Percentiles rank a stretch among this genome's conserved stretches.
Conservation (phyloP, 805 yeast species). For the Candida loeiensis region DNA sequence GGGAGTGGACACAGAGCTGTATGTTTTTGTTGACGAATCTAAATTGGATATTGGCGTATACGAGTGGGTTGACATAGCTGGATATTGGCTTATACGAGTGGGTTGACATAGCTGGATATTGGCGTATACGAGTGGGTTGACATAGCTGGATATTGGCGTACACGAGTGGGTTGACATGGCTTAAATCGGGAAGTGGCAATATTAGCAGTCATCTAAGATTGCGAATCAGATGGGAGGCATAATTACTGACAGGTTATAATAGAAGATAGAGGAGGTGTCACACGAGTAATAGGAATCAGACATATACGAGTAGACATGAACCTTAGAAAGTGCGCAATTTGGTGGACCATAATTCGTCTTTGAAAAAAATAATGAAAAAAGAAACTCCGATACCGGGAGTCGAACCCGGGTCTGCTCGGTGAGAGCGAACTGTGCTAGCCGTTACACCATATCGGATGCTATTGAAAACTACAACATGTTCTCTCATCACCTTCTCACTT, state of each 20-base stretch:
- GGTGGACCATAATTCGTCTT: no score
- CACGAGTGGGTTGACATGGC: background rate
- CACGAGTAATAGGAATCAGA: no score
- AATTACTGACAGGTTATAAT: no score
- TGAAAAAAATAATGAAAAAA: slow-evolving; percentile 8
- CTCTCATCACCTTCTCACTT: background rate
- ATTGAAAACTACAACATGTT: background rate
- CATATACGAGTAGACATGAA: no score
- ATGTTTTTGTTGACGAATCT: slow-evolving; percentile 70
- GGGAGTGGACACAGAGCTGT: slow-evolving; percentile 89
- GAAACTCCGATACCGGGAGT: slow-evolving; percentile 76
- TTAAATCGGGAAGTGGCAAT: no score
- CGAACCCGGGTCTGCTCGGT: slow-evolving; percentile 85
- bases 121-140: slow-evolving; percentile 1
- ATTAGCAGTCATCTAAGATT: no score
- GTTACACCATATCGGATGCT: slow-evolving; percentile 71
- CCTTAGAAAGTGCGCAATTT: no score
- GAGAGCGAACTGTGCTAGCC: slow-evolving; percentile 84
- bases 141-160: background rate
- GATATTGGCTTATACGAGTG: background rate
- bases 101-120: background rate
- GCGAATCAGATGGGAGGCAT: background rate
- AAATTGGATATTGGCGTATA: slow-evolving; percentile 81
- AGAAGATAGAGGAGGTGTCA: no score
- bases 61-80: slow-evolving; percentile 33